Evolutionary conservation across 441 rosid genomes (phyloP).

Genomic region (Mallotus repandus): DNA sequence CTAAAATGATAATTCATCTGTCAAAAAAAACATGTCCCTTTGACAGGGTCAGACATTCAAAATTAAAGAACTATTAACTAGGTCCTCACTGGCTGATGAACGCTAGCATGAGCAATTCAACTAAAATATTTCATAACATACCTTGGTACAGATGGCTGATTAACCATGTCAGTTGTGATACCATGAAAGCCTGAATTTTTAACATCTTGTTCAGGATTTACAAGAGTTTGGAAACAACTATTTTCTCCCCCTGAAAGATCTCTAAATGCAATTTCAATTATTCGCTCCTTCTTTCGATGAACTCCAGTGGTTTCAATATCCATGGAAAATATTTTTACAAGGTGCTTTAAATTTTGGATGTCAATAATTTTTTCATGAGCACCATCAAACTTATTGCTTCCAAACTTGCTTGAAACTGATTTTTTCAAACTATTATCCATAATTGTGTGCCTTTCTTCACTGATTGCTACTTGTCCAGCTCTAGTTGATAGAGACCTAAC

Average conservation of each 20-base stretch:
- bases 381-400: background rate
- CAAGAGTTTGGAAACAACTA: constrained; percentile 58
- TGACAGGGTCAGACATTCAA: too few species aligned
- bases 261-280: constrained; percentile 59
- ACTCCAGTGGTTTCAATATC: constrained; percentile 69
- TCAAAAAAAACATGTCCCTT: too few species aligned
- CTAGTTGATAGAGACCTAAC: background rate
- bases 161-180: constrained; percentile 57
- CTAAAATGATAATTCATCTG: too few species aligned
- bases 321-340: constrained; percentile 20
- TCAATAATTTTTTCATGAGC: background rate
- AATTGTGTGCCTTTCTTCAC: background rate
- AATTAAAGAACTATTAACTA: too few species aligned
- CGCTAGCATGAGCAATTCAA: background rate
- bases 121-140: constrained; percentile 19
- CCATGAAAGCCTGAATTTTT: constrained; percentile 47
- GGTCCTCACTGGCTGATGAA: too few species aligned
- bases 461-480: background rate
- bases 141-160: constrained; percentile 66
- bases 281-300: constrained; percentile 36
- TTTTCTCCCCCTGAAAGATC: constrained; percentile 64
- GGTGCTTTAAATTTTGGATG: background rate
- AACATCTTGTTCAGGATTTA: constrained; percentile 53
- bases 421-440: background rate
- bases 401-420: background rate